phyloP scores from a whole-genome alignment of 1,284 basidiomycete species.

The Ustilago curta region DNA sequence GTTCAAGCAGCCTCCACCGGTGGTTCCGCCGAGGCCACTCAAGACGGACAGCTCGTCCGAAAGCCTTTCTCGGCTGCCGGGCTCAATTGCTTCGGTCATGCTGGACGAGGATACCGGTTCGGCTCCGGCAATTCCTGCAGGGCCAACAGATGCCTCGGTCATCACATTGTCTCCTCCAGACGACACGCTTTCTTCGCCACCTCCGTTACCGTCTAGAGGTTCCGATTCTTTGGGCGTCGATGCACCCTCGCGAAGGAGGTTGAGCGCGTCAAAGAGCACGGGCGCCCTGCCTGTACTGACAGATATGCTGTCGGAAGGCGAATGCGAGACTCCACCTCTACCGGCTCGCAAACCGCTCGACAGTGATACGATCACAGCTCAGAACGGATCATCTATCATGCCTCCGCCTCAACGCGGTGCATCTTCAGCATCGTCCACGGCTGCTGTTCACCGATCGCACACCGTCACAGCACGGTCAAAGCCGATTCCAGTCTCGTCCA shows the following conservation, averaged over 20 bases:
- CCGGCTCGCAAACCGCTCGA: constrained; percentile 22
- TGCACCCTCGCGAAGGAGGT: constrained; percentile 16
- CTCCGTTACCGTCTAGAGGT: constrained; percentile 22
- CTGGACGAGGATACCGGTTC: constrained; percentile 19
- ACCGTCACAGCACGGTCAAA: constrained; percentile 32
- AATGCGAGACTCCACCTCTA: constrained; percentile 13
- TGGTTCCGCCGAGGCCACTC: constrained; percentile 38
- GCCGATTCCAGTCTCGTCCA: constrained; percentile 24
- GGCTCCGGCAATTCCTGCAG: constrained; percentile 8
- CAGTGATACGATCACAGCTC: constrained; percentile 4
- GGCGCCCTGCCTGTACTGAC: constrained; percentile 26
- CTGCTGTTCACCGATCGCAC: constrained; percentile 24
- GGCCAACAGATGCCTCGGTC: background rate
- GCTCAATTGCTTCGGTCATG: constrained; percentile 26
- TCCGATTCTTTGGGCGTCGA: background rate
- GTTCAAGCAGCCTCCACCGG: constrained; percentile 29
- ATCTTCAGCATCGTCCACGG: constrained; percentile 2
- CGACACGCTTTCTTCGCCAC: constrained; percentile 7
- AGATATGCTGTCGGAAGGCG: constrained; percentile 7
- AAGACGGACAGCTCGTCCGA: constrained; percentile 36
- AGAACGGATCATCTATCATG: constrained; percentile 22
- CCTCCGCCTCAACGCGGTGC: constrained; percentile 39
- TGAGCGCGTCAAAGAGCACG: constrained; percentile 42
- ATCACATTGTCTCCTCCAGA: constrained; percentile 10
- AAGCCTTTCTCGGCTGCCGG: constrained; percentile 23